phyloP scores from a whole-genome alignment of 345 rosid species.

The Adansonia digitata region DNA sequence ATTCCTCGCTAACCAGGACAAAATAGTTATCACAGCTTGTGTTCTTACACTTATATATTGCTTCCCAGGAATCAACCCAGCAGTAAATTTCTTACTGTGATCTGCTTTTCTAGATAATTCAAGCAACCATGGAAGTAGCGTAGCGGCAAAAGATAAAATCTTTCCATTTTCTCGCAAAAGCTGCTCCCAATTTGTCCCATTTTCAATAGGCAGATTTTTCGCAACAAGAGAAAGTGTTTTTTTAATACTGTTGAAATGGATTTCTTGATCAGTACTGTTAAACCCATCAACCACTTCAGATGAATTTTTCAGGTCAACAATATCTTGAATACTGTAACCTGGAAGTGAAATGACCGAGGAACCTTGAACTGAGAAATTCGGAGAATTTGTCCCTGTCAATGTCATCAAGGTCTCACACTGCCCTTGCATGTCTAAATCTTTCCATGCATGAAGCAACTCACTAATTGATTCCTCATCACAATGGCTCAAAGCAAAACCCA shows the following conservation, averaged over 20 bases:
- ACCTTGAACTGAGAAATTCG: constrained; percentile 37
- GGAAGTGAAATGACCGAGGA: constrained; percentile 23
- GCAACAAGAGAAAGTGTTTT: constrained; percentile 54
- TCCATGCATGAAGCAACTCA: constrained; percentile 95
- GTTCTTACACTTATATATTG: constrained; percentile 56
- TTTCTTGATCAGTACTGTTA: constrained; percentile 38
- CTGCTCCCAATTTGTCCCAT: constrained; percentile 49
- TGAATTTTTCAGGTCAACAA: constrained; percentile 41
- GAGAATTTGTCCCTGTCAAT: constrained; percentile 47
- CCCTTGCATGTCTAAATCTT: constrained; percentile 87
- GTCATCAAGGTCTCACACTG: constrained; percentile 66
- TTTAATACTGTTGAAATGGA: constrained; percentile 38
- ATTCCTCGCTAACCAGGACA: constrained; percentile 82
- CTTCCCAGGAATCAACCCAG: constrained; percentile 54
- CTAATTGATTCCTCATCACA: constrained; percentile 91
- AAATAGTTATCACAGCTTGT: constrained; percentile 53
- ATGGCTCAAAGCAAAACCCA: constrained; percentile 91
- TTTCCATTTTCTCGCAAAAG: constrained; percentile 69
- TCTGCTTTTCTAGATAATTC: constrained; percentile 52
- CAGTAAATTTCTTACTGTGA: constrained; percentile 36
- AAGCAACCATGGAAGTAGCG: constrained; percentile 89
- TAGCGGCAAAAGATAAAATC: constrained; percentile 61
- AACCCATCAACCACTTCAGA: constrained; percentile 42
- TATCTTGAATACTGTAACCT: constrained; percentile 36
- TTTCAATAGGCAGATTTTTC: constrained; percentile 50